Evolutionary conservation across 164 flowering plant species (phyloP).

Genomic region (Litsea cubeba): DNA sequence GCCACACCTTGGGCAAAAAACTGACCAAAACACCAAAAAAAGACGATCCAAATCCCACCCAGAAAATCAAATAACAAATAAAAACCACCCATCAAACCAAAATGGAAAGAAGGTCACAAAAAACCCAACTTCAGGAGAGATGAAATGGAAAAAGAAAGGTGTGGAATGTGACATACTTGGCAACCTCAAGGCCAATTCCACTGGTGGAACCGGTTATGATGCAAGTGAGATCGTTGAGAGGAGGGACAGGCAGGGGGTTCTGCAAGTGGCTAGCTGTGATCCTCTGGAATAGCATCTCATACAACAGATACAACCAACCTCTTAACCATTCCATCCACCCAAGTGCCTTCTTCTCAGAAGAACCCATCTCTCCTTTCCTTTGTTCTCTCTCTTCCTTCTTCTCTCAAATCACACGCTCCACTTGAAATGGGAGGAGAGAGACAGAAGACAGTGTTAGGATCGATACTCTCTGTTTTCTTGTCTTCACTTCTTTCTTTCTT

Average conservation of each 20-base stretch:
- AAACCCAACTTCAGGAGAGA: neutral
- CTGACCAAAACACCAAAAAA: neutral
- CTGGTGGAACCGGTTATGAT: constrained; percentile 55
- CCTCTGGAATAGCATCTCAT: constrained; percentile 49
- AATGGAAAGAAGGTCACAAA: neutral
- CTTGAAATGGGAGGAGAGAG: too few relatives aligned
- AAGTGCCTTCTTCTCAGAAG: constrained; percentile 18
- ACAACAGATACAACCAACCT: constrained; percentile 39
- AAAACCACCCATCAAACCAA: neutral
- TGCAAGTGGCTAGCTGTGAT: constrained; percentile 39
- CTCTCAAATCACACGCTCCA: too few relatives aligned
- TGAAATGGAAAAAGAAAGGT: neutral
- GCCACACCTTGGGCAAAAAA: neutral
- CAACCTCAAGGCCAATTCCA: constrained; percentile 55
- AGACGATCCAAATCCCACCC: neutral
- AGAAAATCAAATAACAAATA: neutral
- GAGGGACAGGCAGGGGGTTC: constrained; percentile 50
- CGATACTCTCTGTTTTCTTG: too few relatives aligned
- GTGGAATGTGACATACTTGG: constrained; percentile 22
- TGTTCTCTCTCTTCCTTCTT: too few relatives aligned
- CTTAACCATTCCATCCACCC: constrained; percentile 59
- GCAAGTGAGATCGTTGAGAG: constrained; percentile 40
- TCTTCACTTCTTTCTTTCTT: too few relatives aligned
- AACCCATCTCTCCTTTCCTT: constrained; percentile 1
- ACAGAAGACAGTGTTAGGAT: too few relatives aligned